phyloP scores from a whole-genome alignment of 192 early-diverging fungal genomes.

The Coemansia sp. region DNA sequence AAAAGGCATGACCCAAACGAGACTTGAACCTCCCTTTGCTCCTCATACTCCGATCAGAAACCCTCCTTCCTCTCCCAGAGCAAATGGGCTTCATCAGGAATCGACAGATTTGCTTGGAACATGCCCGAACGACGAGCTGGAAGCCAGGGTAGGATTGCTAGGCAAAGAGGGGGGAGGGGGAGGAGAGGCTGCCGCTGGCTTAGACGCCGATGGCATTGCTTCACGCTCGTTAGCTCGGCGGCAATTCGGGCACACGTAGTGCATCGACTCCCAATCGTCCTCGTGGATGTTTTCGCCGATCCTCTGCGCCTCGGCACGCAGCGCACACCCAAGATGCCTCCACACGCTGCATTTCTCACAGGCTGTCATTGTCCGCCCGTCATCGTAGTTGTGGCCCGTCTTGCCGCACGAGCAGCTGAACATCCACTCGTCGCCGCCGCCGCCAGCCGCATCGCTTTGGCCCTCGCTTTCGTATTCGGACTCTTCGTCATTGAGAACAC shows the following conservation, averaged over 20 bases:
- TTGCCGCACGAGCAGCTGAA: slow-evolving; percentile 39
- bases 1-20: too few species aligned
- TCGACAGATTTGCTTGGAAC: background rate
- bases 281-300: slow-evolving; percentile 29
- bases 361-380: slow-evolving; percentile 44
- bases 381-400: slow-evolving; percentile 36
- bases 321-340: slow-evolving; percentile 38
- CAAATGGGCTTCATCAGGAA: background rate
- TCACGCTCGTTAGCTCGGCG: background rate
- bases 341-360: slow-evolving; percentile 37
- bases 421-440: slow-evolving; percentile 29
- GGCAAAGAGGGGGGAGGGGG: too few species aligned
- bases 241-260: slow-evolving; percentile 26
- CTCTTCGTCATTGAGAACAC: background rate
- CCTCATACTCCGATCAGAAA: too few species aligned
- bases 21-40: too few species aligned
- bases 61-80: too few species aligned
- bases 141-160: too few species aligned
- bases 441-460: background rate
- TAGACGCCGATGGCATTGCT: background rate
- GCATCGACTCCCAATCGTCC: slow-evolving; percentile 37
- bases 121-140: background rate
- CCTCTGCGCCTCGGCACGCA: slow-evolving; percentile 29
- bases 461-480: background rate
- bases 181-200: background rate